These are phyloP conservation scores for Cystofilobasidium ferigula DNA, from an alignment of 768 basidiomycete genomes.

Conservation along the genomic window DNA sequence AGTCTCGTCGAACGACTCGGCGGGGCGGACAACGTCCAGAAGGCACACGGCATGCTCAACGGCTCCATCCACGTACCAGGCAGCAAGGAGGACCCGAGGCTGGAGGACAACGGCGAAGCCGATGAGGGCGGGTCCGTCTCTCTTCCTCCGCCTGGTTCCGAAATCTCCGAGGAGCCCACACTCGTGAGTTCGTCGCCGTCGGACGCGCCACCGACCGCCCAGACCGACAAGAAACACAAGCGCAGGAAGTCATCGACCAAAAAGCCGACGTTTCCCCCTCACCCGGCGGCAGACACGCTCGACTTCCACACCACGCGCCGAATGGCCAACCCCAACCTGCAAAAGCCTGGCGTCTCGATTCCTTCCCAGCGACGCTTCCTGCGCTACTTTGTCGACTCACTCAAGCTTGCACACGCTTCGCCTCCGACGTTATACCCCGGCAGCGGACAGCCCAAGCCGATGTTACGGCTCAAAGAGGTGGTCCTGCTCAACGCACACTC, in stretches of 20 bases:
- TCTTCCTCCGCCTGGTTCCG: conserved; percentile 19
- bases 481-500: conserved; percentile 49
- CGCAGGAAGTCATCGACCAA: neutral
- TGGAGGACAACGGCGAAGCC: conserved; percentile 29
- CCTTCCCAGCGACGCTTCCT: conserved; percentile 71
- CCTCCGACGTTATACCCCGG: conserved; percentile 43
- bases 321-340: conserved; percentile 46
- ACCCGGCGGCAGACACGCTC: conserved; percentile 14
- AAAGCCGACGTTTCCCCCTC: neutral
- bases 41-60: conserved; percentile 46
- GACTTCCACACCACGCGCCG: conserved; percentile 58
- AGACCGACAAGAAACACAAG: neutral
- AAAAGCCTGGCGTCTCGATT: conserved; percentile 57
- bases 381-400: conserved; percentile 50
- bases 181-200: neutral
- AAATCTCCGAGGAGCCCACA: conserved; percentile 35
- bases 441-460: conserved; percentile 35
- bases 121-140: conserved; percentile 37
- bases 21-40: neutral
- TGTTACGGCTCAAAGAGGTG: conserved; percentile 51
- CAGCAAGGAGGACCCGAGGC: conserved; percentile 42
- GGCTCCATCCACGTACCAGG: conserved; percentile 36
- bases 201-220: neutral
- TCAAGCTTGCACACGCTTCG: conserved; percentile 43
- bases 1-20: conserved; percentile 51